These are phyloP conservation scores for Blastocystis sp. DNA, from an alignment of 352 stramenopile genomes.

Conservation along the genomic window DNA sequence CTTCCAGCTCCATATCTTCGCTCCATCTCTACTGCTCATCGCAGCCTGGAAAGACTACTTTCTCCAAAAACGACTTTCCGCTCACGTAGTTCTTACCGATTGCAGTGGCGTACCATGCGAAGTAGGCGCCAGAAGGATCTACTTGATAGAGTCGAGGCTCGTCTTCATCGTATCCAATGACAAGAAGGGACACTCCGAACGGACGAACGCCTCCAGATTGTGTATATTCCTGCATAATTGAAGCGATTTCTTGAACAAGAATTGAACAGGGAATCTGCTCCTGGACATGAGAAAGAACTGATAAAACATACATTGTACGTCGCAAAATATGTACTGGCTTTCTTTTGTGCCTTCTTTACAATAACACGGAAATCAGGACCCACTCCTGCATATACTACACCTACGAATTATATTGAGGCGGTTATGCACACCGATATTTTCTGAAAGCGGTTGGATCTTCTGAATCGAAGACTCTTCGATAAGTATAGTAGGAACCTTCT, in stretches of 20 bases:
- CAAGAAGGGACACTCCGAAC: conserved; percentile 95
- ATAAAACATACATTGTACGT: conserved; percentile 76
- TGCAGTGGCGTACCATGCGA: conserved; percentile 98
- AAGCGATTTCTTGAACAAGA: conserved; percentile 88
- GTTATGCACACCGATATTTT: conserved; percentile 68
- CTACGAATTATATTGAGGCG: conserved; percentile 60
- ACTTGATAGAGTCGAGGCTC: conserved; percentile 87
- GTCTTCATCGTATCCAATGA: conserved; percentile 93
- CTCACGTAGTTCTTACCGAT: conserved; percentile 94
- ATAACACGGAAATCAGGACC: conserved; percentile 96
- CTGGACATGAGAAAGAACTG: conserved; percentile 53
- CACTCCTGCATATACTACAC: conserved; percentile 92
- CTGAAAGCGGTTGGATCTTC: conserved; percentile 89
- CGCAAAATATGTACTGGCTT: conserved; percentile 86
- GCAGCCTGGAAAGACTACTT: background rate
- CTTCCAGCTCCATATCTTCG: conserved; percentile 97
- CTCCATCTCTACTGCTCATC: conserved; percentile 66
- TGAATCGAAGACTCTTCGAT: conserved; percentile 87
- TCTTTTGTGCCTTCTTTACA: conserved; percentile 87
- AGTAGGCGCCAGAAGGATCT: conserved; percentile 93
- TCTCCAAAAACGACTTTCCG: conserved; percentile 96
- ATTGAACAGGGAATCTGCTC: conserved; percentile 85
- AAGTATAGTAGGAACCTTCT: conserved; percentile 88
- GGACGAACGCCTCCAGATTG: conserved; percentile 89
- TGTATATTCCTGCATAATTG: conserved; percentile 91